Evolutionary conservation across 164 flowering plant species (phyloP), one percentile per base, ranked within the genome.

Genomic region (Aristolochia californica): DNA sequence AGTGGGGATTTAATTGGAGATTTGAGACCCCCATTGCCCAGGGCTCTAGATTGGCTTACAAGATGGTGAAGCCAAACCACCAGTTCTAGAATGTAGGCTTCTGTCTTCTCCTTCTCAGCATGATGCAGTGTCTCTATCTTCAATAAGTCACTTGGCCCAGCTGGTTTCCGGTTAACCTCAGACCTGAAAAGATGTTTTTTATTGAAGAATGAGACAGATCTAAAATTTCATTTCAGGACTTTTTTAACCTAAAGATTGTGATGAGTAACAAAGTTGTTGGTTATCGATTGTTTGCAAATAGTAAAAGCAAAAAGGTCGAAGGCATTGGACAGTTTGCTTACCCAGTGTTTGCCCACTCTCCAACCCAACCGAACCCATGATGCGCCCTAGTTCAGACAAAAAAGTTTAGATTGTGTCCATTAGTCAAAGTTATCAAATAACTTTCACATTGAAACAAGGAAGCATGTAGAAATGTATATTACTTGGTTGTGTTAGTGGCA

Each of bases 331-430:
- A 18, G 5, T 18, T 17, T 20, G 65, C 88, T 75, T 53, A 89
- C 99, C 99, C 97, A 11, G 96, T 81, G 69, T 80, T 93, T 56
- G 99, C 99, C 99, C 99, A 93, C 72, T 93, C 99, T 48, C 99
- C 99, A 64, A 94, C 99, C 99, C 99, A 94, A 54, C 99, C 99
- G 64, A 94, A 94, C 50, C 97, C 97, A 68, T 93, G 99, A 77
- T 93, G 99, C 5, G 95, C 97, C 70, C 98, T 93, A 74, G 34
- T 60, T 57, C 13, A 11, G 63, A 43, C 18, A 60, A 63, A 60
- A n/a, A 52, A 34, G 24, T 21, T 58, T 21, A 59, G 61, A 51
- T 24, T 28, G 34, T 26, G 10, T 34, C 40, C 40, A 34, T 34
- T 34, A 34, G 40, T 34, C 40, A 34, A 34, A 34, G 40, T 34